Conservation (phyloP, 306 rosid species). For the Benincasa hispida region DNA sequence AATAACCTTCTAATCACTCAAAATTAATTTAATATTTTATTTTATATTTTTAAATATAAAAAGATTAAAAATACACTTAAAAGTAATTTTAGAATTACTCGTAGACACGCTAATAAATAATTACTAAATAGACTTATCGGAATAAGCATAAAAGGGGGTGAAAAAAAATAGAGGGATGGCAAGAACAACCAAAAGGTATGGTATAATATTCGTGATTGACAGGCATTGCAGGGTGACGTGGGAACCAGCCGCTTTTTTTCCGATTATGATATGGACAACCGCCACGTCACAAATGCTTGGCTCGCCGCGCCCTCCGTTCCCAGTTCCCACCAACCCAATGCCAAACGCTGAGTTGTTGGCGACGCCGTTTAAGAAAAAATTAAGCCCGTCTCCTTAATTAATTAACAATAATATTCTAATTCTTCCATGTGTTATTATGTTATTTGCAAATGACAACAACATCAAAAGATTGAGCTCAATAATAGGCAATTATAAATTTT, state of each 20-base stretch:
- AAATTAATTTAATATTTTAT: too few relatives aligned
- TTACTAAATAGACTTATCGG: neutral
- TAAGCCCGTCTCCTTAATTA: neutral
- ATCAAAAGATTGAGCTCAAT: too few relatives aligned
- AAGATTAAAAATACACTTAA: too few relatives aligned
- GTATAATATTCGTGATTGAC: neutral
- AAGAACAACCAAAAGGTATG: neutral
- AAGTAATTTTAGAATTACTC: too few relatives aligned
- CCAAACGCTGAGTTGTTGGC: neutral
- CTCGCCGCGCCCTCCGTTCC: neutral
- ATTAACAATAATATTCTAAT: too few relatives aligned
- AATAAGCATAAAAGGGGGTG: neutral
- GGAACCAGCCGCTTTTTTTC: neutral
- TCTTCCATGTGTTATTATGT: too few relatives aligned
- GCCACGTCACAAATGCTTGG: neutral
- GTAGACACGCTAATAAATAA: too few relatives aligned
- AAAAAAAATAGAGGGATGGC: neutral
- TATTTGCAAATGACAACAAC: too few relatives aligned
- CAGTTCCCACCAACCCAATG: neutral
- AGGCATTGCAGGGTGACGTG: neutral
- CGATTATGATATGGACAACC: neutral
- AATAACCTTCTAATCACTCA: too few relatives aligned
- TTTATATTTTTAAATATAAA: too few relatives aligned
- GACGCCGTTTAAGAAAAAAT: neutral
- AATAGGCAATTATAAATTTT: accelerated